These are phyloP conservation scores for Macrolepiota albuminosa DNA, from an alignment of 768 basidiomycete species.

Conservation along the genomic window DNA sequence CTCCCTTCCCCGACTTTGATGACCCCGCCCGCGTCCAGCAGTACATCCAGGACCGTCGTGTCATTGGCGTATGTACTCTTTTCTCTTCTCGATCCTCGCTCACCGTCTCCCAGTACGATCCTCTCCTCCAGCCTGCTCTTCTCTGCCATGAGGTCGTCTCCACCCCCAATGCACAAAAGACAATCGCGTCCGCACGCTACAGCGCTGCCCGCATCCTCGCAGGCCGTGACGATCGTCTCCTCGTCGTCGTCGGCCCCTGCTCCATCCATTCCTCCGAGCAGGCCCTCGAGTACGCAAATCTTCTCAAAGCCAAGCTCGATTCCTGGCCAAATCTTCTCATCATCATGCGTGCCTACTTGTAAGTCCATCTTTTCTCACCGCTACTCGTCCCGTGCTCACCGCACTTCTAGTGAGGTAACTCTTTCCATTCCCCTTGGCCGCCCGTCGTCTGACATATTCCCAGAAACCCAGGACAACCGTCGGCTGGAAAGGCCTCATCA, in stretches of 20 bases:
- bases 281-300: constrained; percentile 77
- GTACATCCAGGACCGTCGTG: constrained; percentile 79
- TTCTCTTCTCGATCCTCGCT: constrained; percentile 7
- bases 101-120: constrained; percentile 67
- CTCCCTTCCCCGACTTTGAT: constrained; percentile 60
- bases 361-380: constrained; percentile 23
- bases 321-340: constrained; percentile 77
- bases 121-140: constrained; percentile 90
- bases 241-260: constrained; percentile 95
- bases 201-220: constrained; percentile 74
- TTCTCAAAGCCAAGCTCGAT: constrained; percentile 62
- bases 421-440: neutral
- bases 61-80: constrained; percentile 59
- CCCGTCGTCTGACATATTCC: constrained; percentile 11
- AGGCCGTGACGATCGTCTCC: constrained; percentile 78
- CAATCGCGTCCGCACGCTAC: constrained; percentile 78
- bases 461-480: constrained; percentile 97
- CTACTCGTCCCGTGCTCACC: neutral
- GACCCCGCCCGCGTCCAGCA: constrained; percentile 59
- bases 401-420: constrained; percentile 28
- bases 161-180: constrained; percentile 56
- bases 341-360: constrained; percentile 98
- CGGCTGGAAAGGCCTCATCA: constrained; percentile 95
- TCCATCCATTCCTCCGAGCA: constrained; percentile 89
- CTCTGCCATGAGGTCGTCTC: constrained; percentile 84